Evolutionary conservation across 1,284 basidiomycete species (phyloP).

Genomic region (Athelia psychrophila): DNA sequence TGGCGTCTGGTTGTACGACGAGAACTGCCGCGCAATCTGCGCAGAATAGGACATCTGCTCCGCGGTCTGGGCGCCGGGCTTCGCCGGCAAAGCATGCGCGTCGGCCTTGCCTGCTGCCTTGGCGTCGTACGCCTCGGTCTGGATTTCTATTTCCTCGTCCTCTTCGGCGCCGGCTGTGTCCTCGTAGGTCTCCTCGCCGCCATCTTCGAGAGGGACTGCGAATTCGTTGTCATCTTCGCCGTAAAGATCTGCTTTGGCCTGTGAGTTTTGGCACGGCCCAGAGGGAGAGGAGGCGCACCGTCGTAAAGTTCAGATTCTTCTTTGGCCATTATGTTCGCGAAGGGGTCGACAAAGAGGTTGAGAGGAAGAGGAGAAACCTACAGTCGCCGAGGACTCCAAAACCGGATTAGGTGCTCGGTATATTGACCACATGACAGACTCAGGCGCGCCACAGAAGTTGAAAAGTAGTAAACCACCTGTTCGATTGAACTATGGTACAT

Average conservation of each 20-base stretch:
- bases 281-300: background rate
- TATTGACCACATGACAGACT: no score
- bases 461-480: no score
- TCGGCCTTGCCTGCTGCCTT: slow-evolving; percentile 9
- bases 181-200: slow-evolving; percentile 15
- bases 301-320: background rate
- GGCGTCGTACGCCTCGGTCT: slow-evolving; percentile 12
- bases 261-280: background rate
- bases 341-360: background rate
- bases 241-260: slow-evolving; percentile 30
- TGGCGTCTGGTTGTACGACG: slow-evolving; percentile 63
- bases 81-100: slow-evolving; percentile 15
- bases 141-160: slow-evolving; percentile 10
- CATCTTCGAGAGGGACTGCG: slow-evolving; percentile 29
- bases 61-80: slow-evolving; percentile 15
- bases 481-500: no score
- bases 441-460: no score
- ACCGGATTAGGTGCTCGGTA: no score
- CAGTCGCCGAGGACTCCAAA: no score
- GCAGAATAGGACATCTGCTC: slow-evolving; percentile 58
- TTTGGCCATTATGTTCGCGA: background rate
- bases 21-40: slow-evolving; percentile 70
- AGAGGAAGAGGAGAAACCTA: no score
- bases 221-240: slow-evolving; percentile 38
- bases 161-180: slow-evolving; percentile 12